Conservation (phyloP, 768 basidiomycete genomes). For the Suillus weaverae region DNA sequence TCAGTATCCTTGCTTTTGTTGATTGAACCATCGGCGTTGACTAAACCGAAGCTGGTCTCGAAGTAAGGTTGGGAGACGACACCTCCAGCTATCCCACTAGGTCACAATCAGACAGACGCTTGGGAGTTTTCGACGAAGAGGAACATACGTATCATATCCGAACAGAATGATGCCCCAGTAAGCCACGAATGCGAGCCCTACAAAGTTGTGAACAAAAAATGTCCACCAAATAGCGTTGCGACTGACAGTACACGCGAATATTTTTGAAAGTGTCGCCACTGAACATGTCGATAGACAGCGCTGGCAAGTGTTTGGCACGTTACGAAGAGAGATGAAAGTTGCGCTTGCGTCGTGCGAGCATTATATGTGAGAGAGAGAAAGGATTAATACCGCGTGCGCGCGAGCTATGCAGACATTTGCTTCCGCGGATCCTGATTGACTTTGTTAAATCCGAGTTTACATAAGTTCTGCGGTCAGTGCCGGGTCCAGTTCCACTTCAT, state of each 20-base stretch:
- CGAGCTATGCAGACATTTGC: not conserved
- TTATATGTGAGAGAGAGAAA: too few species aligned
- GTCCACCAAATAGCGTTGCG: too few species aligned
- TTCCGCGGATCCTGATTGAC: not conserved
- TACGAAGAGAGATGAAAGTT: too few species aligned
- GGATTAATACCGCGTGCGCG: too few species aligned
- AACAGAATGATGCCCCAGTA: constrained; percentile 85
- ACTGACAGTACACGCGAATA: constrained; percentile 65
- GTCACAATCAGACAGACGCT: not conserved
- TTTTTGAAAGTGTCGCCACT: constrained; percentile 39
- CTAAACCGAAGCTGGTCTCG: constrained; percentile 59
- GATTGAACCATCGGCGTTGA: constrained; percentile 41
- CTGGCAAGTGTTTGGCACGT: not conserved
- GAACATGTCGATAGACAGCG: constrained; percentile 3
- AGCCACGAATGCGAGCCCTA: constrained; percentile 71
- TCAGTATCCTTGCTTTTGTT: constrained; percentile 43
- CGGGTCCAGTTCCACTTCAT: too few species aligned
- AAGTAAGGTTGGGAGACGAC: constrained; percentile 68
- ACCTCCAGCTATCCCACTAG: constrained; percentile 64
- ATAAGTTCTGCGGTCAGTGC: not conserved
- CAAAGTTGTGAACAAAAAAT: not conserved
- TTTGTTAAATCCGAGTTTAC: not conserved
- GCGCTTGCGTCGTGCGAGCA: not conserved
- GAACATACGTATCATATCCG: constrained; percentile 70
- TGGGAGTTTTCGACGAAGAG: not conserved